Base-by-base conservation (phyloP, 2,329 filamentous ascomycete species). In the Ceratocystis variospora region DNA sequence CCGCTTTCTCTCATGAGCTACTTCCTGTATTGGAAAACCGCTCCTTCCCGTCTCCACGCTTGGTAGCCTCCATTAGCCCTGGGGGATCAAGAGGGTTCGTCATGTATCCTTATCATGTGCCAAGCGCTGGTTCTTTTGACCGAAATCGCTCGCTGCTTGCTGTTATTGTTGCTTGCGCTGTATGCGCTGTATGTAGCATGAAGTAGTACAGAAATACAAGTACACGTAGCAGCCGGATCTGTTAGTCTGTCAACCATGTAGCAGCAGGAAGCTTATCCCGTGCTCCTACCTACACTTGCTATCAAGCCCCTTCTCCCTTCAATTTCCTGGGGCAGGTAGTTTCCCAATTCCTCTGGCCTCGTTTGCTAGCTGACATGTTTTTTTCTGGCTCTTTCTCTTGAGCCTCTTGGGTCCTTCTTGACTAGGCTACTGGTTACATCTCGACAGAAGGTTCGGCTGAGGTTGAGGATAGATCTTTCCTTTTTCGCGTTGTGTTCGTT, bases 41-140 rank as follows among this genome's bases (percentile, higher is more conserved):
- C 33, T 59, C 53, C 53, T 59, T 59, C 53, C 53, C 53, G 53
- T 17, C 53, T 59, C 53, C 53, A 17, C 28, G 12, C 33, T 59
- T 59, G 28, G 28, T 59, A 31, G 33, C 25, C 33, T 59, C 15
- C 8, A 28, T 33, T 5, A 15, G 10, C 25, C 12, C 8, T 37
- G 17, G 22, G 48, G 48, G 48, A 15, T 53, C 48, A 53, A 53
- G 12, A 53, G 19, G 8, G 48, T 53, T 25, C 48, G 48, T 25
- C 17, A 15, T 25, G 19, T 53, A 53, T 6, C 19, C 12, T 53
- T 15, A 25, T 53, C 48, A 53, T 25, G 48, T 10, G 8, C 48
- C 48, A 10, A 37, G 33, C 33, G 33, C 8, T 12, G 3, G 33
- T 12, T 37, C 10, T 10, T 2, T 8, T 37, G 2, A 12, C 33